These are phyloP conservation scores for Fomitopsis schrenkii DNA, from an alignment of 1,284 basidiomycete species.

Conservation along the genomic window DNA sequence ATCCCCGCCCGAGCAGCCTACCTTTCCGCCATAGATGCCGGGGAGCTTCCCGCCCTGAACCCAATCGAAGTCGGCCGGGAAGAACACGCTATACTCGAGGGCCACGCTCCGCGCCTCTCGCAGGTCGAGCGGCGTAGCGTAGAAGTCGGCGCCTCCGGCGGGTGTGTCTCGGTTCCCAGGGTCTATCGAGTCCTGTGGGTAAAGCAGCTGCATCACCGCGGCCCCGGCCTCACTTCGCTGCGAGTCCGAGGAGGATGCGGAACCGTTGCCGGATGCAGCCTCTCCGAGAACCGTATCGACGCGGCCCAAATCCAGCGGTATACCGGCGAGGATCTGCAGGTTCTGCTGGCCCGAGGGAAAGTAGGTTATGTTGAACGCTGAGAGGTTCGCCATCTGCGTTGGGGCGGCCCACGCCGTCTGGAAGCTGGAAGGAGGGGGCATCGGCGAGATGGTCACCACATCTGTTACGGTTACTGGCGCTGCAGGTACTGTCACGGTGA, in stretches of 20 bases:
- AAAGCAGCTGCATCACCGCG: conserved; percentile 50
- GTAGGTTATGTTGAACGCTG: conserved; percentile 53
- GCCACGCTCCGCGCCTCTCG: conserved; percentile 46
- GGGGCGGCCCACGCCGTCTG: conserved; percentile 47
- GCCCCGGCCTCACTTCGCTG: conserved; percentile 9
- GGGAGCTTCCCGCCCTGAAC: conserved; percentile 70
- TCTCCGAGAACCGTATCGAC: neutral
- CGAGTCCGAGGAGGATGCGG: conserved; percentile 7
- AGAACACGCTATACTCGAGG: conserved; percentile 61
- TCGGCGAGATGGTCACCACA: conserved; percentile 21
- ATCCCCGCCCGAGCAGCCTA: conserved; percentile 64
- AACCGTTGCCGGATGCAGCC: conserved; percentile 4
- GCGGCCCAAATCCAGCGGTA: conserved; percentile 34
- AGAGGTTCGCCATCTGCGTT: conserved; percentile 50
- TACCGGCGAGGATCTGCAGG: conserved; percentile 48
- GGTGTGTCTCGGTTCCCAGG: conserved; percentile 44
- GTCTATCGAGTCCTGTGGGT: conserved; percentile 62
- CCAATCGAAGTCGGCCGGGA: conserved; percentile 61
- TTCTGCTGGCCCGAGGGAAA: conserved; percentile 57
- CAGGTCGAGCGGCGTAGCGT: conserved; percentile 54
- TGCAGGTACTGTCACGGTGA: conserved; percentile 31
- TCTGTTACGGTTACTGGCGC: conserved; percentile 30
- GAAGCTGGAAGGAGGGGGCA: conserved; percentile 10
- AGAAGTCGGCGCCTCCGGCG: conserved; percentile 67
- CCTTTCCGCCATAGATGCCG: conserved; percentile 67